A percentile compares a stretch with the other conserved stretches of the same genome.
Evolutionary conservation across 768 basidiomycete genomes (phyloP).

Genomic region (Artomyces pyxidatus): DNA sequence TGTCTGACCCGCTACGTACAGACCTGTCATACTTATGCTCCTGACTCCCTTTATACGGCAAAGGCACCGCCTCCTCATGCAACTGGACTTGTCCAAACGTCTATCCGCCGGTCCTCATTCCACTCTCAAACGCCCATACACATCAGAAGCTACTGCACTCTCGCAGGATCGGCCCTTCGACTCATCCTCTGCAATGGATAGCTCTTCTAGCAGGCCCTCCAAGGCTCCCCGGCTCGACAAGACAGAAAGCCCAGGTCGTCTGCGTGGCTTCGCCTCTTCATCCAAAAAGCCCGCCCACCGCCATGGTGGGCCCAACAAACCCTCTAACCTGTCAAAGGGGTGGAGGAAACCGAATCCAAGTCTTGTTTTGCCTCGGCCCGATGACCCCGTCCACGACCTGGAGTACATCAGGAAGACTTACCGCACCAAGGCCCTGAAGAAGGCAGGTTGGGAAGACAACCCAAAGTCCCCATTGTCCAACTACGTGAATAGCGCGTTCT

Average conservation of each 20-base stretch:
- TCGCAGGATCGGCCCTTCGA: slow-evolving; percentile 3
- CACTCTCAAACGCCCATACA: slow-evolving; percentile 38
- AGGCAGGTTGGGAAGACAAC: slow-evolving; percentile 29
- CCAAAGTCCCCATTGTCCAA: slow-evolving; percentile 48
- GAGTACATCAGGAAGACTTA: slow-evolving; percentile 24
- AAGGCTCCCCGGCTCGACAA: slow-evolving; percentile 5
- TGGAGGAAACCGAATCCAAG: slow-evolving; percentile 4
- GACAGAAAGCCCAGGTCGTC: slow-evolving; percentile 1
- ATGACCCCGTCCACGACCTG: slow-evolving; percentile 29
- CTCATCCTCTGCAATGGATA: not conserved
- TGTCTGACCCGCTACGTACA: too few species aligned
- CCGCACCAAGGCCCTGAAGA: slow-evolving; percentile 23
- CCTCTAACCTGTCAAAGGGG: not conserved
- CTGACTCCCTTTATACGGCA: slow-evolving; percentile 37
- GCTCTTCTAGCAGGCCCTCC: not conserved
- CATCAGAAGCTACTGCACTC: slow-evolving; percentile 29
- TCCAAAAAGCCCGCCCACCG: slow-evolving; percentile 5
- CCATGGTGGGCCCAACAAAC: not conserved
- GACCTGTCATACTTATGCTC: slow-evolving; percentile 33
- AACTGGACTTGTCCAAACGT: slow-evolving; percentile 35
- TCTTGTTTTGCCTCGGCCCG: slow-evolving; percentile 5
- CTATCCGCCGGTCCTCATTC: slow-evolving; percentile 21
- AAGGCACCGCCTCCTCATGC: slow-evolving; percentile 54
- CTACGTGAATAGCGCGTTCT: slow-evolving; percentile 20
- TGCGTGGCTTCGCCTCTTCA: slow-evolving; percentile 7